Conservation (phyloP, 495 filamentous ascomycete genomes). For the Lasiosphaeria ovina region DNA sequence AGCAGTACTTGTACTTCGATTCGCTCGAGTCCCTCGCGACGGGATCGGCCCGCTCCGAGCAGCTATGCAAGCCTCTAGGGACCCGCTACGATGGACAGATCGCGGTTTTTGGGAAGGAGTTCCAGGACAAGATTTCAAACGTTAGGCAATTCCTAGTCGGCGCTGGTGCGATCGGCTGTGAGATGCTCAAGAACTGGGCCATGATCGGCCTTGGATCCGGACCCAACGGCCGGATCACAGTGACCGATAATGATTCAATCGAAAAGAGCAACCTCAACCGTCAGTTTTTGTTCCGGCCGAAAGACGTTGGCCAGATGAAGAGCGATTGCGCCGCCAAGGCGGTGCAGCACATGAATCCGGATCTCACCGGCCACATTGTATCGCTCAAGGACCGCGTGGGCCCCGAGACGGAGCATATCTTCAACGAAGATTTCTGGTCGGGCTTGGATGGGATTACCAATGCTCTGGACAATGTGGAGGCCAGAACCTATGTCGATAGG, state of each 20-base stretch:
- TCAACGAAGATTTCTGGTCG: constrained; percentile 94
- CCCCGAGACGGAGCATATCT: constrained; percentile 88
- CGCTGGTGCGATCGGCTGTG: constrained; percentile 95
- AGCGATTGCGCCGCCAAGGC: constrained; percentile 90
- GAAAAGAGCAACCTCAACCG: constrained; percentile 99
- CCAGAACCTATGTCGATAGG: constrained; percentile 94
- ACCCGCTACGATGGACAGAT: constrained; percentile 96
- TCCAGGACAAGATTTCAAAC: constrained; percentile 89
- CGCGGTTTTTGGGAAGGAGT: constrained; percentile 91
- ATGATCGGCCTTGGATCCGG: constrained; percentile 95
- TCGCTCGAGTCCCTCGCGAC: constrained; percentile 90
- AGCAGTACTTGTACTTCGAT: constrained; percentile 96
- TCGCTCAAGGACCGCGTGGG: constrained; percentile 87
- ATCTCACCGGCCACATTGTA: constrained; percentile 79
- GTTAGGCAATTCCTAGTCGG: constrained; percentile 91
- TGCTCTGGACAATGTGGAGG: constrained; percentile 96
- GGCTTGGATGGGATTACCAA: constrained; percentile 91
- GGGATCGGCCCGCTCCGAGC: constrained; percentile 71
- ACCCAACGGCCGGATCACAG: constrained; percentile 79
- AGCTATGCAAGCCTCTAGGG: constrained; percentile 77
- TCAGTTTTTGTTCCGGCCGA: constrained; percentile 92
- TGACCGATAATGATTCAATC: constrained; percentile 98
- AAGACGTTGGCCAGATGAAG: constrained; percentile 96
- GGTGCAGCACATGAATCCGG: constrained; percentile 91
- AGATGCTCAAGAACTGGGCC: constrained; percentile 99